Evolutionary conservation across 1,284 basidiomycete species (phyloP), one percentile per base, ranked within the genome.

Genomic region (Limonomyces culmigenus): DNA sequence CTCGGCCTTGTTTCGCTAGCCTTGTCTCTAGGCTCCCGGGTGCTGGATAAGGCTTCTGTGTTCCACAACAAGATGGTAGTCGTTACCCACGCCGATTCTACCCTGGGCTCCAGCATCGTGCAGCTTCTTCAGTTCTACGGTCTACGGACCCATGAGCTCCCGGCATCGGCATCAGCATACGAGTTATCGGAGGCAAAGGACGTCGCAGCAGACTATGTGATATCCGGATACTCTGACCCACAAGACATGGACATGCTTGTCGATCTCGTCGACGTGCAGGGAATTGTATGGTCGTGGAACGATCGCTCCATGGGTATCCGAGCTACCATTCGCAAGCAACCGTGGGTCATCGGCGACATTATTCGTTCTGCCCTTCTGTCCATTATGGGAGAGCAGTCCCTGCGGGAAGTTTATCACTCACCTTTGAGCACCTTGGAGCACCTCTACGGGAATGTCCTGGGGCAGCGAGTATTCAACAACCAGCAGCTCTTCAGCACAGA

Each of bases 361-460:
- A 13, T 14, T 21, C 11, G 13, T 19, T 18, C 10, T 21, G 13
- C n/a, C 18, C 19, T 10, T 4, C 18, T 19, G 14, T 21, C 8
- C 18, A 20, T 5, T 8, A 10, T 5, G n/a, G 14, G 17, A 16
- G 5, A 10, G 14, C 15, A 10, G 19, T n/a, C 8, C 33, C 39
- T 32, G 25, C 41, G 34, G 13, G 38, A 35, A 8, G 32, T 25
- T 20, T 35, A 14, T 6, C 17, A 18, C 18, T 33, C 33, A 14
- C 43, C 38, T 2, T 33, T 29, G 29, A 40, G 13, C 19, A 42
- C 29, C n/a, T 33, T 19, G 21, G 42, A 17, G n/a, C 42, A 25
- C 20, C 5, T 29, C n/a, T 16, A 14, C 25, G 25, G 25, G 25
- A 27, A n/a, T n/a, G n/a, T 13, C 2, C 36, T n/a, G n/a, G n/a